Evolutionary conservation across 345 rosid species (phyloP), one percentile per base, ranked within the genome.

Genomic region (Aquilaria malaccensis): DNA sequence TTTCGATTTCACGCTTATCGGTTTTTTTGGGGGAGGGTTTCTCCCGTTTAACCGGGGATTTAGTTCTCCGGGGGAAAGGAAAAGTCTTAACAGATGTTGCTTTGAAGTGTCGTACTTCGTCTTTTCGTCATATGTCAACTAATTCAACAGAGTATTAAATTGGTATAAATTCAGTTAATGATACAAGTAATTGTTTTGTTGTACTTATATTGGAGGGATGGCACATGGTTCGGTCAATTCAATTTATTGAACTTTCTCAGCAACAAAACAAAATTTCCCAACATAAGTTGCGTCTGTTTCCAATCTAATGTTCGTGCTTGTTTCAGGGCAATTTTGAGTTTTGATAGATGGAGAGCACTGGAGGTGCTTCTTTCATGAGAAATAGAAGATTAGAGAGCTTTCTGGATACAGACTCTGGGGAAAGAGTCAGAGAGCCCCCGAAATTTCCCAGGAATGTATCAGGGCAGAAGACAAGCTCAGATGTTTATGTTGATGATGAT

Each of bases 321-420:
- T 2, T 61, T 32, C 70, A 65, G 62, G 62, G 50, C 10, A 60
- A 54, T 70, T 43, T 54, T 10, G 64, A 55, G 43, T 13, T 14
- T 48, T 56, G 55, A 59, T 31, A 56, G 7, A 76, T 80, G 85
- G 74, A 76, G 33, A 70, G 55, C 22, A 41, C 59, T 5, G 77
- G 77, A 55, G 58, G 62, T 65, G 60, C 60, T 62, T 74, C 83
- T 45, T 76, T 78, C 60, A 54, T 74, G 43, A 73, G 80, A 69
- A 76, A 67, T 45, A 72, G 83, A 71, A 83, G 79, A 64, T 65
- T 80, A 48, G 79, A 72, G 75, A 74, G 77, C 60, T 72, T 70
- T 58, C 31, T 76, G 1, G 50, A 61, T 22, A 66, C 82, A 10
- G 62, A 77, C 45, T 64, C 73, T 49, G 50, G 50, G n/a, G 50